A percentile compares a stretch with the other conserved stretches of the same genome.
Evolutionary conservation across 2,329 filamentous ascomycete genomes (phyloP).

Genomic region (Seiridium cupressi): DNA sequence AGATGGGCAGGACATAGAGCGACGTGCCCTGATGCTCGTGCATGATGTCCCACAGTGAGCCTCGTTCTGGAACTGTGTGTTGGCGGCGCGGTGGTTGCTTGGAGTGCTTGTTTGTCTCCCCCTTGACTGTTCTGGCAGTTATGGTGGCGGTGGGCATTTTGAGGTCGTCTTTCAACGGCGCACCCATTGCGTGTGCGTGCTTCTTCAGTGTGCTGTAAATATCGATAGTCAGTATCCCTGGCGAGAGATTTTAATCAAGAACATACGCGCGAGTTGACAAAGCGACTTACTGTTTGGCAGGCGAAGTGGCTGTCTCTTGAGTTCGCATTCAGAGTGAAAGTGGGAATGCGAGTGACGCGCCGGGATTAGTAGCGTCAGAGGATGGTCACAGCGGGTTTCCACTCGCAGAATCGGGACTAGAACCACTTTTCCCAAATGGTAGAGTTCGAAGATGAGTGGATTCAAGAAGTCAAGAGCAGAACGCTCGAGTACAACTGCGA

Average conservation of each 20-base stretch:
- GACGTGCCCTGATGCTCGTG: constrained; percentile 44
- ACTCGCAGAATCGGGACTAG: no score
- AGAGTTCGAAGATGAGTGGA: no score
- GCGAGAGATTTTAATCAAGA: background rate
- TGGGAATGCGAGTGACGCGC: constrained; percentile 8
- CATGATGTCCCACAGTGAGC: constrained; percentile 53
- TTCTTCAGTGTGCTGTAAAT: background rate
- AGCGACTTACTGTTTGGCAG: constrained; percentile 1
- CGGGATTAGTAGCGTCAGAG: background rate
- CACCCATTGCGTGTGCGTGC: background rate
- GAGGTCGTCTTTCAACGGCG: background rate
- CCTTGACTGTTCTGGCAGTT: background rate
- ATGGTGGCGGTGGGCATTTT: constrained; percentile 7
- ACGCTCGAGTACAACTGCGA: background rate
- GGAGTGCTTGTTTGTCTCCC: constrained; percentile 17
- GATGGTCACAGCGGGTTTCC: no score
- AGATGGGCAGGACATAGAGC: constrained; percentile 52
- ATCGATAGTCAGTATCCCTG: background rate
- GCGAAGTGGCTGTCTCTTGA: background rate
- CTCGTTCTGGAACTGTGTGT: constrained; percentile 39
- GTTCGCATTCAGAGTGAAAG: background rate
- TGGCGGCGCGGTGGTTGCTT: constrained; percentile 22
- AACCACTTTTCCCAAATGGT: no score
- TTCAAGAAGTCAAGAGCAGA: no score
- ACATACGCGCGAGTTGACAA: background rate